These are phyloP conservation scores for Cyathus striatus DNA, from an alignment of 768 basidiomycete genomes.

Conservation along the genomic window DNA sequence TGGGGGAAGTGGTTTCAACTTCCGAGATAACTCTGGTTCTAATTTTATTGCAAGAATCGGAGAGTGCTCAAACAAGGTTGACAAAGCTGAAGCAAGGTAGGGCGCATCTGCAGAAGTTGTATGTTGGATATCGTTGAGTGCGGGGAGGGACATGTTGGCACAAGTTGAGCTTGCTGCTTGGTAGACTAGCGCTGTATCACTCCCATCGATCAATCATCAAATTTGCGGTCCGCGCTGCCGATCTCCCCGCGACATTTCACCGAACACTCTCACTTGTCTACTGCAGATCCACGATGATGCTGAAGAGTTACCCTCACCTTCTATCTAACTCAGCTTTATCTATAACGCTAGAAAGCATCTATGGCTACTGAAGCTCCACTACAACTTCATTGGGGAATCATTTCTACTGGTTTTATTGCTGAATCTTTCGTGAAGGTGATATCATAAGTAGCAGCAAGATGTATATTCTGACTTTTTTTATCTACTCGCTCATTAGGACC, in stretches of 20 bases:
- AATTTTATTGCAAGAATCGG: constrained; percentile 47
- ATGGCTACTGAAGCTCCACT: constrained; percentile 31
- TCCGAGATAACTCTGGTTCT: constrained; percentile 42
- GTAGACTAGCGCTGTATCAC: too few species aligned
- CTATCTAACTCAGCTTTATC: too few species aligned
- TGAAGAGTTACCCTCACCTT: too few species aligned
- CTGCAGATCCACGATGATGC: constrained; percentile 1
- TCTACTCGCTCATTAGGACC: constrained; percentile 64
- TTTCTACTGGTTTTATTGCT: constrained; percentile 78
- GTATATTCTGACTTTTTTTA: constrained; percentile 2
- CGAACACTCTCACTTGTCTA: constrained; percentile 1
- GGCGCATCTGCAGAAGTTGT: constrained; percentile 25
- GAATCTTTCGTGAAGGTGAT: constrained; percentile 60
- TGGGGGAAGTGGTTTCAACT: constrained; percentile 16
- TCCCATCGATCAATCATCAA: neutral
- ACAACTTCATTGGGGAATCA: constrained; percentile 77
- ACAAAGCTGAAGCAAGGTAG: constrained; percentile 27
- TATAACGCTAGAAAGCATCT: too few species aligned
- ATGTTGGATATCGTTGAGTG: constrained; percentile 24
- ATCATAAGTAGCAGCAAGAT: neutral
- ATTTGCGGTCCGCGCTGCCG: constrained; percentile 3
- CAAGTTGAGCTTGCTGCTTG: too few species aligned
- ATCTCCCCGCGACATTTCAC: neutral
- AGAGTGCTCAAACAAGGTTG: constrained; percentile 59
- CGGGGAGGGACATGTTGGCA: constrained; percentile 31